Evolutionary conservation across 768 basidiomycete genomes (phyloP).

Genomic region (Kwoniella dendrophila): DNA sequence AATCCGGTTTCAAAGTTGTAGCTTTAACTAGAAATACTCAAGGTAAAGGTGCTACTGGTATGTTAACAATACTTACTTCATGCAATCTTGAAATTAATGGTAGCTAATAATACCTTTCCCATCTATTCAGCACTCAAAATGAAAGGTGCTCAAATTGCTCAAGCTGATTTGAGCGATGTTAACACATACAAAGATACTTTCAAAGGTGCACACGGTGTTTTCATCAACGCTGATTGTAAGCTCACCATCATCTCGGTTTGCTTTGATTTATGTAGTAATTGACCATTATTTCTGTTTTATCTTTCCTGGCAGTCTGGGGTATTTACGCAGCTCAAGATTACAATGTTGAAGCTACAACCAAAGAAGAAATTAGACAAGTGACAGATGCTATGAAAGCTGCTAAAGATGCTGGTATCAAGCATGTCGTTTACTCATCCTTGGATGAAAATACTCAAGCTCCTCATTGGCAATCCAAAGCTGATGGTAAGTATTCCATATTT

Average conservation of each 20-base stretch:
- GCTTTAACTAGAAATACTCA: slow-evolving; percentile 4
- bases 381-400: slow-evolving; percentile 23
- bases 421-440: slow-evolving; percentile 34
- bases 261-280: neutral
- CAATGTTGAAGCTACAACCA: neutral
- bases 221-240: slow-evolving; percentile 16
- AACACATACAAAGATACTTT: slow-evolving; percentile 1
- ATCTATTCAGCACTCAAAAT: neutral
- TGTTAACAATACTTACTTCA: neutral
- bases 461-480: slow-evolving; percentile 24
- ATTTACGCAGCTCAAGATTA: neutral
- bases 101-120: neutral
- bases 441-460: slow-evolving; percentile 21
- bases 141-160: slow-evolving; percentile 2
- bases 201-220: slow-evolving; percentile 8
- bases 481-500: slow-evolving; percentile 17
- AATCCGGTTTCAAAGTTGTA: slow-evolving; percentile 4
- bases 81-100: neutral
- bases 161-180: neutral
- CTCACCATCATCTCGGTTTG: neutral
- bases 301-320: slow-evolving; percentile 10
- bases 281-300: neutral
- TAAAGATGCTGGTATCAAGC: slow-evolving; percentile 29
- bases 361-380: slow-evolving; percentile 15
- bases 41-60: neutral